Base-by-base conservation (phyloP, 768 basidiomycete genomes). In the Mrakia hoshinonis region DNA sequence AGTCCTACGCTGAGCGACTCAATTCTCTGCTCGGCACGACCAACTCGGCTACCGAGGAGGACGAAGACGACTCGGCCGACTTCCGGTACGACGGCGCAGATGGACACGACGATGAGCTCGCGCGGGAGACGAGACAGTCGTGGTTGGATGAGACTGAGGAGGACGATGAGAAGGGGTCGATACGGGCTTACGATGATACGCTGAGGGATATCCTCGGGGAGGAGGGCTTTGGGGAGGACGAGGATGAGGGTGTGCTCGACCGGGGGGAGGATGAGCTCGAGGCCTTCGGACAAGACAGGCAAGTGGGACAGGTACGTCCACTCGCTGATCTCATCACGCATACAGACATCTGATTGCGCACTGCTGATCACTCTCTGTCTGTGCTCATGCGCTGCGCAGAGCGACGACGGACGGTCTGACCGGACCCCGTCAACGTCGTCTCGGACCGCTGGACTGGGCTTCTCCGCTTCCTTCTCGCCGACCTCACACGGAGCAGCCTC, bases 81-180 rank as follows among this genome's bases (percentile, higher is more conserved):
- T 69, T 65, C 29, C 26, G 15, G 26, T 66, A 49, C 49, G 38
- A 61, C 22, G 69, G 62, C 11, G 5, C 34, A 34, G 62, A 72
- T 13, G 73, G 65, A 4, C 48, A 29, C 47, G 65, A 69, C 54
- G 36, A 22, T 2, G 72, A 73, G 11, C 12, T 38, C 26, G 75
- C 74, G 0, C 74, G 73, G 1, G 73, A 73, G 36, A 76, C 75
- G n/a, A 38, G 70, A 39, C 48, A 43, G 29, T 69, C 69, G 29
- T 52, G 58, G n/a, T 20, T 47, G 29, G 36, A 54, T 2, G 39
- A 48, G n/a, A n/a, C n/a, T n/a, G n/a, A n/a, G n/a, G 48, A 67
- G 24, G 47, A 38, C 4, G 55, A 64, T 29, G 58, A 73, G 20
- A 39, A 69, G 13, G 74, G 70, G 12, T 24, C 36, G 0, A 31